Base-by-base conservation (phyloP, 2,329 filamentous ascomycete species). In the Rosellinia necatrix region DNA sequence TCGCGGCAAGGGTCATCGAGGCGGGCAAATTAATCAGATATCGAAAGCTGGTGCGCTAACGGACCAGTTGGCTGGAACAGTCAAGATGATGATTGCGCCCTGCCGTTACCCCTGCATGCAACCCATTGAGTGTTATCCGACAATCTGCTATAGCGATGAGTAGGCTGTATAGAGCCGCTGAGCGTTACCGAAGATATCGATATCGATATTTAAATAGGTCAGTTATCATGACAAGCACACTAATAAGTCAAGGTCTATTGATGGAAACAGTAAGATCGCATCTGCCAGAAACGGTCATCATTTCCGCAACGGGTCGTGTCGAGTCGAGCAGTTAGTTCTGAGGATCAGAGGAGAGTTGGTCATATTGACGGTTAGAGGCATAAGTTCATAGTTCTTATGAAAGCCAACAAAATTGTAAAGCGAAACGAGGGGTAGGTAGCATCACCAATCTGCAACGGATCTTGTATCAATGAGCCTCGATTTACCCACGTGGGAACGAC, bases 31-130 rank as follows among this genome's bases (percentile, higher is more conserved):
- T 50, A 54, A 47, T 24, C 34, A 54, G 46, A 50, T 40, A 54
- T 55, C 27, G 40, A 40, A 30, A 42, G 32, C 46, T 22, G 32
- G 49, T 38, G 46, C 50, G 46, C 51, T 41, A 6, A 22, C 30
- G 35, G 50, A 55, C 56, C 52, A 21, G 41, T 47, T 46, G 47
- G 22, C 51, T 56, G 56, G 56, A 56, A 59, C 44, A 10, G 51
- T 35, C 42, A 55, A 27, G 35, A 50, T 38, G 29, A 35, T 15
- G 40, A 32, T 41, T 17, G 42, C 27, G 24, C 10, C 19, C 24
- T 37, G 35, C 46, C 30, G 53, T 48, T n/a, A n/a, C n/a, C 41
- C 27, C 35, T 56, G 47, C 53, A 56, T 47, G 27, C 41, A 48
- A 37, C 37, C 48, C 42, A 41, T 48, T 37, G 52, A 29, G 41